Evolutionary conservation across 331 rosid genomes (phyloP), one percentile per base, ranked within the genome.

Genomic region (Malus hybrid): DNA sequence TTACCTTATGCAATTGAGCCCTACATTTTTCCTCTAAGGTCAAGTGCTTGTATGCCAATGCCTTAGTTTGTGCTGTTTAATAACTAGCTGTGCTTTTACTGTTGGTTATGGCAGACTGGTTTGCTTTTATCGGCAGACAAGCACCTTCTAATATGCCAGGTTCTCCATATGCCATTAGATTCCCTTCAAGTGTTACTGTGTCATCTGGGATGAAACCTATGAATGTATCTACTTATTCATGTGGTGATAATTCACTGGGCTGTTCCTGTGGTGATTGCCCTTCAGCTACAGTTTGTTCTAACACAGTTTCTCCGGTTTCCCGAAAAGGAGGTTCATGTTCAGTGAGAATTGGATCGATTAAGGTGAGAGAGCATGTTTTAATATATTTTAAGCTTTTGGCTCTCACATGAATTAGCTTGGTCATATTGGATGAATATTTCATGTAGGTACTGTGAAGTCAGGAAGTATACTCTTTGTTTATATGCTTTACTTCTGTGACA

Each of bases 181-280:
- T 92, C 84, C 80, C 1, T 52, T 77, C 97, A 83, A 88, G 80
- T 77, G 72, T 84, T 75, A 46, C 82, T 7, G 82, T 57, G 68
- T 82, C 92, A 77, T 84, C 93, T 72, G 91, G 86, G 84, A 92
- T 95, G 96, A 85, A 81, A 83, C 92, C 94, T 80, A 92, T 95
- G 99, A 92, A 92, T 77, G 97, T 85, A 78, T 87, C 99, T 80
- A 77, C 91, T 73, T 95, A 95, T 85, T 92, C 99, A 57, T 92
- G 99, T 12, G 83, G 91, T 79, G 99, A 95, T 83, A 76, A 79
- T 79, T 95, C 97, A 67, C 85, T 95, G 77, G 97, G 99, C 71
- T 95, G 99, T 72, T 95, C 99, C 73, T 95, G 99, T 76, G 97
- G 99, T 69, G 99, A 92, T 85, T 95, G 99, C 70, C 97, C 97